Percentiles rank a stretch among this genome's conserved stretches.
phyloP scores from a whole-genome alignment of 257 asterid species.

The Parsonsia alboflavescens region DNA sequence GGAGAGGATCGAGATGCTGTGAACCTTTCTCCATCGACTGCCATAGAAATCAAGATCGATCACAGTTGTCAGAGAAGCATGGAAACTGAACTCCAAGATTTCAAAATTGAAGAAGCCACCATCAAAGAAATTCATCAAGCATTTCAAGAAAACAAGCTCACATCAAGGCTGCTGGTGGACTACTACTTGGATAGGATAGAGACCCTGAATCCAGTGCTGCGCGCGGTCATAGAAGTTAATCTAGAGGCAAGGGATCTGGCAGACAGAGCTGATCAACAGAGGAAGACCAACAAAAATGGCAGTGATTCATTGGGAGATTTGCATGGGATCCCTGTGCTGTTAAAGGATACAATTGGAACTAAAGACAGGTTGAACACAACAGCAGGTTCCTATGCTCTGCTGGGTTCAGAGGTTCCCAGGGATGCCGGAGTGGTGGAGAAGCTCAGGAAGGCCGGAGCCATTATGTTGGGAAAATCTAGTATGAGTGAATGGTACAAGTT shows the following conservation, averaged over 20 bases:
- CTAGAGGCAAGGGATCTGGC: slow-evolving; percentile 55
- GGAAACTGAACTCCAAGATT: not conserved
- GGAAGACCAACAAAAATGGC: slow-evolving; percentile 12
- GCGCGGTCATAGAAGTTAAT: slow-evolving; percentile 53
- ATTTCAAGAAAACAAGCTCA: slow-evolving; percentile 9
- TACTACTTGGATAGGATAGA: slow-evolving; percentile 36
- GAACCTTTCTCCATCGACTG: too few species aligned
- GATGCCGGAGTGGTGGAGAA: slow-evolving; percentile 69
- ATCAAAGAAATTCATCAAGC: slow-evolving; percentile 16
- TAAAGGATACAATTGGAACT: slow-evolving; percentile 60
- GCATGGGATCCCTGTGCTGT: slow-evolving; percentile 73
- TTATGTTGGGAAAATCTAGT: slow-evolving; percentile 69
- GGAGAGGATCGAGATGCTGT: too few species aligned
- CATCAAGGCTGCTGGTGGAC: slow-evolving; percentile 20
- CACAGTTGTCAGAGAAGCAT: not conserved
- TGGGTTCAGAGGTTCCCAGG: slow-evolving; percentile 42
- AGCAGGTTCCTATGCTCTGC: slow-evolving; percentile 60
- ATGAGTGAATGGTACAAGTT: slow-evolving; percentile 63
- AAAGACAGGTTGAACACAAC: slow-evolving; percentile 54
- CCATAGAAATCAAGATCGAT: not conserved
- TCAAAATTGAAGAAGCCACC: slow-evolving; percentile 21
- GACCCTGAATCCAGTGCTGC: slow-evolving; percentile 50
- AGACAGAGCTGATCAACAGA: slow-evolving; percentile 43
- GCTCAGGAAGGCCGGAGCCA: slow-evolving; percentile 58
- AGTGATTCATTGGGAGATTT: slow-evolving; percentile 19